Evolutionary conservation across 352 stramenopile species (phyloP).

Genomic region (Elongisporangium undulatum): DNA sequence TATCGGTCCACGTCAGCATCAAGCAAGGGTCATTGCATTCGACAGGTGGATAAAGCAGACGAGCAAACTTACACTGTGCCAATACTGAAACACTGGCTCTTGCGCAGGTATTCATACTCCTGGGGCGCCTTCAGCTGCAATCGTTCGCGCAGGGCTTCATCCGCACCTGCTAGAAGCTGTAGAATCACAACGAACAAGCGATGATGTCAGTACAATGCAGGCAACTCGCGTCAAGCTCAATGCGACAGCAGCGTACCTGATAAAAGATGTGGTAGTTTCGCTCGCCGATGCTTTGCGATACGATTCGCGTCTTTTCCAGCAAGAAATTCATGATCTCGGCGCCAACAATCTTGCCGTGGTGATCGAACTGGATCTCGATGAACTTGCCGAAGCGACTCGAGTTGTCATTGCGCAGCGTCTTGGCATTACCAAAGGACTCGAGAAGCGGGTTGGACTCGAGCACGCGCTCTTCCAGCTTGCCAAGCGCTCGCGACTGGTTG

Average conservation of each 20-base stretch:
- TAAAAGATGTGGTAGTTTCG: conserved; percentile 99
- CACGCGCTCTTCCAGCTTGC: conserved; percentile 83
- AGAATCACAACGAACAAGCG: conserved; percentile 8
- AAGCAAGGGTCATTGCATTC: background rate
- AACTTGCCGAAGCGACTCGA: conserved; percentile 97
- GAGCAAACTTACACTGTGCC: conserved; percentile 41
- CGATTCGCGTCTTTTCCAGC: conserved; percentile 89
- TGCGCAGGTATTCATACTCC: conserved; percentile 86
- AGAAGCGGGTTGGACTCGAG: conserved; percentile 87
- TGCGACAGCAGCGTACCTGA: conserved; percentile 56
- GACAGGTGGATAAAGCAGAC: background rate
- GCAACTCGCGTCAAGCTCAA: conserved; percentile 2
- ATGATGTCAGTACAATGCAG: background rate
- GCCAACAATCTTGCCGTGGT: conserved; percentile 88
- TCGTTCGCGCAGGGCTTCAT: conserved; percentile 56
- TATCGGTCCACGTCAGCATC: background rate
- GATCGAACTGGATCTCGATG: conserved; percentile 96
- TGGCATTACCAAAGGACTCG: conserved; percentile 89
- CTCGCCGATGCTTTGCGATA: conserved; percentile 88
- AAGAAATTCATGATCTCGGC: conserved; percentile 90
- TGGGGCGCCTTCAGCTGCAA: conserved; percentile 69
- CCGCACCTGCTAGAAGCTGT: conserved; percentile 72
- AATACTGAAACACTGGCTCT: conserved; percentile 84
- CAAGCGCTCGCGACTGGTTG: conserved; percentile 85
- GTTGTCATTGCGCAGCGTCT: conserved; percentile 97